A percentile compares a stretch with the other conserved stretches of the same genome.
Conservation (phyloP, 768 basidiomycete genomes). For the Daedaleopsis sinensis region DNA sequence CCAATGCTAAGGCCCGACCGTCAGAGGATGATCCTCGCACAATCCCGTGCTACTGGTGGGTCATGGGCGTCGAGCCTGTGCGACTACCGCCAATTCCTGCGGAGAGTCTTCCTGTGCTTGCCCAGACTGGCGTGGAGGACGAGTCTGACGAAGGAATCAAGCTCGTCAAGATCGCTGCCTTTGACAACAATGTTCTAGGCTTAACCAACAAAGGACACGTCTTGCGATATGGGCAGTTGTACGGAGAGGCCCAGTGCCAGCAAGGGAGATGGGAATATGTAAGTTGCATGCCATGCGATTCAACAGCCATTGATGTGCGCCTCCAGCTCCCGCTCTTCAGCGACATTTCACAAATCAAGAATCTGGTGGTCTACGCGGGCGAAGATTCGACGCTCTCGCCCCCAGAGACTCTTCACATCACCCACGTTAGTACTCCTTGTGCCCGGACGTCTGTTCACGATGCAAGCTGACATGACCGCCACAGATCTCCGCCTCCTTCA, state of each 20-base stretch:
- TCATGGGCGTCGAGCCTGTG: constrained; percentile 52
- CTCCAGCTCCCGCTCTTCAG: constrained; percentile 74
- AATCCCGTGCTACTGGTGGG: constrained; percentile 68
- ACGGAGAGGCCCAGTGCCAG: constrained; percentile 40
- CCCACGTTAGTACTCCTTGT: constrained; percentile 62
- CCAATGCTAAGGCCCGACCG: constrained; percentile 12
- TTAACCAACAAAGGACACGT: constrained; percentile 83
- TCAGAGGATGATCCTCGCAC: constrained; percentile 37
- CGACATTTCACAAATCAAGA: constrained; percentile 54
- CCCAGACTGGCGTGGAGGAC: constrained; percentile 30
- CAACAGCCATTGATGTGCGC: neutral
- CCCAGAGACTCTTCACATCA: constrained; percentile 61
- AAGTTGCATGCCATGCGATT: constrained; percentile 27
- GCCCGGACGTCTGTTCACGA: too few species aligned
- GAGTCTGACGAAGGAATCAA: constrained; percentile 37
- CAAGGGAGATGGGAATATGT: constrained; percentile 74
- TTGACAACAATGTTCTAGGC: constrained; percentile 73
- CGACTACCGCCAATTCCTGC: constrained; percentile 61
- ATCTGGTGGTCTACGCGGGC: constrained; percentile 40
- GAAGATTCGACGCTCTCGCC: constrained; percentile 31
- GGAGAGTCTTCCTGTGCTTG: constrained; percentile 51
- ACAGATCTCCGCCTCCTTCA: constrained; percentile 85
- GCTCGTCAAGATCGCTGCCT: constrained; percentile 81
- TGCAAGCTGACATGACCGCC: neutral
- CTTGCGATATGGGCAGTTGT: constrained; percentile 57